Conservation (phyloP, 305 asterid species). For the Fraxinus floribunda region DNA sequence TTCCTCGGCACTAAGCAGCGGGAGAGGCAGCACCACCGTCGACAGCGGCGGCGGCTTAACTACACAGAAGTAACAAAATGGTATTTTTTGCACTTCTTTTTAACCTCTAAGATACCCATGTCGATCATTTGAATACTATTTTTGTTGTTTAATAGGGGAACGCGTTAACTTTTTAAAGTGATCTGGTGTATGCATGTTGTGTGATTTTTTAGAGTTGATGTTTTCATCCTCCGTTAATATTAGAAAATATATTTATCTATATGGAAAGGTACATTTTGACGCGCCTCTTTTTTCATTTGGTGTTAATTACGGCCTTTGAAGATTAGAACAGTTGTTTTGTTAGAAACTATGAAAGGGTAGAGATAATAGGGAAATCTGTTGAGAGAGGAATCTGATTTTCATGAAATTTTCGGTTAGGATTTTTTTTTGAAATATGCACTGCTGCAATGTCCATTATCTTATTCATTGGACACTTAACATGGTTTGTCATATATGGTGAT, state of each 20-base stretch:
- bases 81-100: neutral
- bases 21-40: neutral
- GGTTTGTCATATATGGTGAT: neutral
- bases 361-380: neutral
- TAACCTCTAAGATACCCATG: neutral
- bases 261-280: neutral
- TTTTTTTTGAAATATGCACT: neutral
- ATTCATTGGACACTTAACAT: neutral
- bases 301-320: neutral
- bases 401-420: neutral
- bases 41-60: neutral
- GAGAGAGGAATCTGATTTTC: neutral
- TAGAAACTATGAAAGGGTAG: neutral
- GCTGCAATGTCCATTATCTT: neutral
- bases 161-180: neutral
- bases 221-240: neutral
- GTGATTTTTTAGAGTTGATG: neutral
- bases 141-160: neutral
- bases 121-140: neutral
- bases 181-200: neutral
- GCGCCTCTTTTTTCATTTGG: neutral
- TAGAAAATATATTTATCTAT: neutral
- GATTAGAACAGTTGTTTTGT: neutral
- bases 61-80: neutral
- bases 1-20: neutral